Conservation (phyloP, 192 early-diverging fungal genomes). For the Backusella tuberculispora region DNA sequence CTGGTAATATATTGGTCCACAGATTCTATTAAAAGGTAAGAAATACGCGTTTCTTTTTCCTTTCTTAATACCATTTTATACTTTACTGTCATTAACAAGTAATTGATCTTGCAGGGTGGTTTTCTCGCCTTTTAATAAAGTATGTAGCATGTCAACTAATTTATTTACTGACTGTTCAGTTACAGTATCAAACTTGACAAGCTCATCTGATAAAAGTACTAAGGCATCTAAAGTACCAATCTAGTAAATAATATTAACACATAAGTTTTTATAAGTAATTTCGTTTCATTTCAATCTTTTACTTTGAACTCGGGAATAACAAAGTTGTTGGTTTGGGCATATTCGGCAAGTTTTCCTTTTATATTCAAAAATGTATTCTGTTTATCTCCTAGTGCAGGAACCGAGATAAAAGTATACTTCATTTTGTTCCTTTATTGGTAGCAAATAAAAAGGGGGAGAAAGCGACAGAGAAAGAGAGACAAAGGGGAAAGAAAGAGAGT, state of each 20-base stretch:
- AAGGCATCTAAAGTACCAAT: conserved; percentile 96
- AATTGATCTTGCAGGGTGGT: conserved; percentile 63
- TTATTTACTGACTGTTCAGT: conserved; percentile 81
- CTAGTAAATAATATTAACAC: conserved; percentile 42
- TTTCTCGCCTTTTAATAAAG: conserved; percentile 66
- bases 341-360: conserved; percentile 74
- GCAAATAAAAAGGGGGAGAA: background rate
- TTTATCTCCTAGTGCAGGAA: conserved; percentile 88
- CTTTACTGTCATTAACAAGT: conserved; percentile 82
- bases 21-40: conserved; percentile 61
- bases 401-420: conserved; percentile 78
- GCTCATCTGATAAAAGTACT: conserved; percentile 93
- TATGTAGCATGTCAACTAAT: conserved; percentile 83
- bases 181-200: conserved; percentile 80
- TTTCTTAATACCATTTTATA: background rate
- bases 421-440: conserved; percentile 18
- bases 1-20: conserved; percentile 86
- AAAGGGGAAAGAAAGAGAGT: background rate
- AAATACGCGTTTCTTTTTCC: conserved; percentile 14
- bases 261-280: background rate
- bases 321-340: conserved; percentile 84
- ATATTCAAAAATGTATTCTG: conserved; percentile 66
- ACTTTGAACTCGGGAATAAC: conserved; percentile 93
- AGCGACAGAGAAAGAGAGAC: conserved; percentile 19
- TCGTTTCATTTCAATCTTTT: conserved; percentile 13